Evolutionary conservation across 208 protist genomes (phyloP).

Genomic region (Angomonas deanei): DNA sequence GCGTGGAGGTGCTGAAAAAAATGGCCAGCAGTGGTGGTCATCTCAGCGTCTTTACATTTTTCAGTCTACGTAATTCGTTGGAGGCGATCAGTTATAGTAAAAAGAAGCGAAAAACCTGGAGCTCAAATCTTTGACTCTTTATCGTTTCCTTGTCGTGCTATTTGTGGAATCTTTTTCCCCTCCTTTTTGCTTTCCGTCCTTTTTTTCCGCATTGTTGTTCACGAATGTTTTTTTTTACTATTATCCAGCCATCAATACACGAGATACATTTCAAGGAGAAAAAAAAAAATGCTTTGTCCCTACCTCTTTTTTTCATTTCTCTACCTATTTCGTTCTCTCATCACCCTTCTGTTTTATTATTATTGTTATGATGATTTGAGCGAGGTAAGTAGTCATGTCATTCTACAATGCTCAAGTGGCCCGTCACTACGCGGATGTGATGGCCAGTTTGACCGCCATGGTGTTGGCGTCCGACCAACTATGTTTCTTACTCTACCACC

Average conservation of each 20-base stretch:
- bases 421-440: slow-evolving; percentile 17
- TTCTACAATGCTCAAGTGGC: slow-evolving; percentile 3
- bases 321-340: not conserved
- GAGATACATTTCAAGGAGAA: too few species aligned
- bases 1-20: slow-evolving; percentile 65
- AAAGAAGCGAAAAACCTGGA: not conserved
- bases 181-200: too few species aligned
- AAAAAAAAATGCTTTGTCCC: too few species aligned
- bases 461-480: slow-evolving; percentile 57
- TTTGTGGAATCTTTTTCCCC: slow-evolving; percentile 14
- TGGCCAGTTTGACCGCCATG: slow-evolving; percentile 55
- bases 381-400: not conserved
- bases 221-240: not conserved
- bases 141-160: slow-evolving; percentile 6
- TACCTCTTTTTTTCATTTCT: slow-evolving; percentile 1
- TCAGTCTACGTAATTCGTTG: slow-evolving; percentile 40
- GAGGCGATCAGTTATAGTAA: slow-evolving; percentile 24
- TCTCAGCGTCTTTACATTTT: slow-evolving; percentile 71
- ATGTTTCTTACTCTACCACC: slow-evolving; percentile 75
- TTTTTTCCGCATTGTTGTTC: slow-evolving; percentile 15
- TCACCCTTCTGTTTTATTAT: not conserved
- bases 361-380: too few species aligned
- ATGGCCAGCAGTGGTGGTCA: slow-evolving; percentile 36
- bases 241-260: too few species aligned
- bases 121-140: not conserved